Percentiles rank a stretch among this genome's conserved stretches.
Evolutionary conservation across 352 stramenopile species (phyloP).

Genomic region (Phytophthora uliginosa): DNA sequence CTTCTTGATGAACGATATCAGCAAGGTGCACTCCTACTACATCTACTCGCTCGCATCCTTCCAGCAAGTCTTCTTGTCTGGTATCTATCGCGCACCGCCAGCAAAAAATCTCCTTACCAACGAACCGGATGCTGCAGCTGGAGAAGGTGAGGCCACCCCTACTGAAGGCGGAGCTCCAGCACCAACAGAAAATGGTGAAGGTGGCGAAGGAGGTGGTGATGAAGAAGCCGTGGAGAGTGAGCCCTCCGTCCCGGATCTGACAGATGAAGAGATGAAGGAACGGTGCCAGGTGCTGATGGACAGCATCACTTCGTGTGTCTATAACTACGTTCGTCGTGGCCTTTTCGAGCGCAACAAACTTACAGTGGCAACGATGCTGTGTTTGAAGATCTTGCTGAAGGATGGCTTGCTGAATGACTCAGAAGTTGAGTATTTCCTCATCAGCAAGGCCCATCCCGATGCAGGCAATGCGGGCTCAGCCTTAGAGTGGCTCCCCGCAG

Average conservation of each 20-base stretch:
- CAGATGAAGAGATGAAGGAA: constrained; percentile 91
- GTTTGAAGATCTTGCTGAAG: constrained; percentile 95
- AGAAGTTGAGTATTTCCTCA: constrained; percentile 95
- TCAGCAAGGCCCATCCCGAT: constrained; percentile 88
- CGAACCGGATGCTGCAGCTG: constrained; percentile 37
- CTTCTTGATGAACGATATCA: constrained; percentile 98
- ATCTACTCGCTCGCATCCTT: constrained; percentile 98
- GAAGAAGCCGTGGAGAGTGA: constrained; percentile 35
- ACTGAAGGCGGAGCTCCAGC: constrained; percentile 27
- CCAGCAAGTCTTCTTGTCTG: constrained; percentile 96
- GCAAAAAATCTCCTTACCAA: constrained; percentile 37
- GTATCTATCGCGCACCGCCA: constrained; percentile 93
- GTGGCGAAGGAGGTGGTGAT: constrained; percentile 41
- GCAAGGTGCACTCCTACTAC: constrained; percentile 98
- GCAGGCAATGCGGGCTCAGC: constrained; percentile 94
- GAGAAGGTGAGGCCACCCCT: constrained; percentile 41
- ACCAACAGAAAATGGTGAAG: constrained; percentile 18
- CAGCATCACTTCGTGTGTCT: constrained; percentile 96
- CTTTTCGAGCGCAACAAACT: constrained; percentile 97
- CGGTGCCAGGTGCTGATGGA: constrained; percentile 91
- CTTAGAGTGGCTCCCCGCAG: constrained; percentile 93
- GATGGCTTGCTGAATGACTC: constrained; percentile 84
- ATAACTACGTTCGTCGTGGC: constrained; percentile 96
- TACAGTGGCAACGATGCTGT: constrained; percentile 95
- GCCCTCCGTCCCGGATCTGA: constrained; percentile 64